These are phyloP conservation scores for Populus davidiana DNA, from an alignment of 345 rosid genomes.

Conservation along the genomic window DNA sequence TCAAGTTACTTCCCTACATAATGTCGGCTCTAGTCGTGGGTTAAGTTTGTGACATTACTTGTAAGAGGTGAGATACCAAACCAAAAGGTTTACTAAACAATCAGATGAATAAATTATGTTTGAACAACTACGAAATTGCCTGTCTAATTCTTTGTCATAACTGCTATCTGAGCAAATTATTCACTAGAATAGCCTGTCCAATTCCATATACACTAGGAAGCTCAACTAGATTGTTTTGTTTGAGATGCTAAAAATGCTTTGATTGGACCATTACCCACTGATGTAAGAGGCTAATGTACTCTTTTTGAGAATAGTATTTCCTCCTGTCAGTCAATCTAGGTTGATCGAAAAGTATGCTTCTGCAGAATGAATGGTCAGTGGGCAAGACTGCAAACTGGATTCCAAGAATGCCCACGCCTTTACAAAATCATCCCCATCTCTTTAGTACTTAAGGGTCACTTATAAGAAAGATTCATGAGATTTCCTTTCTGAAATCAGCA, in stretches of 20 bases:
- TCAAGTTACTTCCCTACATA: too few species aligned
- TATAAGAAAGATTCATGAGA: neutral
- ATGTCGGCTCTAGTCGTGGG: neutral
- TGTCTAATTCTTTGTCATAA: neutral
- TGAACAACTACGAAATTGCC: neutral
- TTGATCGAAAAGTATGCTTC: neutral
- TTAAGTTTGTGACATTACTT: neutral
- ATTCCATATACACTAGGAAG: too few species aligned
- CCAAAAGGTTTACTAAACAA: neutral
- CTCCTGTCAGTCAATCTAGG: conserved; percentile 4
- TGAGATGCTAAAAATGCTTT: neutral
- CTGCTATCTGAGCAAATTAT: neutral
- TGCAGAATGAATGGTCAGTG: neutral
- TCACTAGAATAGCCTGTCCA: neutral
- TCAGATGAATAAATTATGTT: neutral
- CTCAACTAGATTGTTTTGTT: neutral
- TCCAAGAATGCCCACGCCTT: neutral
- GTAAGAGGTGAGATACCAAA: neutral
- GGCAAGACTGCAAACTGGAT: neutral
- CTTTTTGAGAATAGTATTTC: too few species aligned
- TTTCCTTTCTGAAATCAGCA: neutral
- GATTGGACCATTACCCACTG: too few species aligned
- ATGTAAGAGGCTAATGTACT: neutral
- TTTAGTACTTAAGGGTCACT: neutral
- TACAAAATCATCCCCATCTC: neutral